Evolutionary conservation across 1,284 basidiomycete genomes (phyloP).

Genomic region (Cryptococcus maquisensis): DNA sequence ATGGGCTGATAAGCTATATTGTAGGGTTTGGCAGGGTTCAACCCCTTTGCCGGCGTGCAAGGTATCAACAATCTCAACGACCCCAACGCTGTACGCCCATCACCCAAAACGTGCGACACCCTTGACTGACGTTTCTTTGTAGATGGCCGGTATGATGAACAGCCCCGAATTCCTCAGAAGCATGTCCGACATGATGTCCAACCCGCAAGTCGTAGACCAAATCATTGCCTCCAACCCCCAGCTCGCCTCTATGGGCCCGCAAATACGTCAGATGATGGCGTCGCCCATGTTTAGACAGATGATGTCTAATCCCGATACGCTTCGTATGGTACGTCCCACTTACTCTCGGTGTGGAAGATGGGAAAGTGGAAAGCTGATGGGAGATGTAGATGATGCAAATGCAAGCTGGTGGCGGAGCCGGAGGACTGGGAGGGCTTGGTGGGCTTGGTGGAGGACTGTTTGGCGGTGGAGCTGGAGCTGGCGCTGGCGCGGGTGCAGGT

Average conservation of each 20-base stretch:
- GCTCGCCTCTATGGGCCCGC: conserved; percentile 69
- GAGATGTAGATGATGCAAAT: conserved; percentile 67
- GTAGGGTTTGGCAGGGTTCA: conserved; percentile 57
- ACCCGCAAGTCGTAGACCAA: conserved; percentile 76
- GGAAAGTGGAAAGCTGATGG: conserved; percentile 1
- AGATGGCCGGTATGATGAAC: conserved; percentile 79
- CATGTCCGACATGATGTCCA: conserved; percentile 60
- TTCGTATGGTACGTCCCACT: conserved; percentile 31
- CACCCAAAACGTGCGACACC: background rate
- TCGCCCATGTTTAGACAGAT: conserved; percentile 75
- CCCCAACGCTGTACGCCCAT: conserved; percentile 75
- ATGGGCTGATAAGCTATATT: background rate
- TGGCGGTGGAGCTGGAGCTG: conserved; percentile 27
- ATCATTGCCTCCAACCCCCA: conserved; percentile 77
- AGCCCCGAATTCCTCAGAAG: conserved; percentile 70
- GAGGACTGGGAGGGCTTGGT: conserved; percentile 18
- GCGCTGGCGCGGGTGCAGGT: conserved; percentile 18
- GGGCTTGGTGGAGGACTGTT: conserved; percentile 28
- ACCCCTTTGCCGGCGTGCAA: conserved; percentile 75
- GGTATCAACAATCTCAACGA: conserved; percentile 74
- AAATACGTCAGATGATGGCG: conserved; percentile 72
- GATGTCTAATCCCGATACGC: conserved; percentile 54
- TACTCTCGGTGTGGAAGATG: background rate
- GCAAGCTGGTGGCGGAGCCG: conserved; percentile 50
- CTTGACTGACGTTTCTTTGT: conserved; percentile 8